These are phyloP conservation scores for Veloboletus limbatus DNA, from an alignment of 1,284 basidiomycete genomes.

Conservation along the genomic window DNA sequence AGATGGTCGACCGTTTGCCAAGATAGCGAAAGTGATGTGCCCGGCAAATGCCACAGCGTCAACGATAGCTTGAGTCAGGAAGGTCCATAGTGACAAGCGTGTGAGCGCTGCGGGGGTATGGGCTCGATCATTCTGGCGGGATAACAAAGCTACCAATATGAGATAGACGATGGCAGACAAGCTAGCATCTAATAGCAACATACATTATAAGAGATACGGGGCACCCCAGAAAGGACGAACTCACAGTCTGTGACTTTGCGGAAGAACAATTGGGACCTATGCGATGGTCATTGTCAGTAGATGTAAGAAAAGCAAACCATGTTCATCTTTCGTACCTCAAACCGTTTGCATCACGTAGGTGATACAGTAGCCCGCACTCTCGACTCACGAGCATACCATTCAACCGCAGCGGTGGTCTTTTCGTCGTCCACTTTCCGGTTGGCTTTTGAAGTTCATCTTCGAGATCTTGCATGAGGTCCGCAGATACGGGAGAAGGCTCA, in stretches of 20 bases:
- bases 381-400: constrained; percentile 70
- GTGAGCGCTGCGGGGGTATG: constrained; percentile 78
- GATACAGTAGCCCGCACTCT: constrained; percentile 74
- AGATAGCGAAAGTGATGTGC: constrained; percentile 81
- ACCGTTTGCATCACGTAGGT: constrained; percentile 63
- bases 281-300: neutral
- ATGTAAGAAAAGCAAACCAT: neutral
- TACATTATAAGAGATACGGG: constrained; percentile 4
- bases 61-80: constrained; percentile 71
- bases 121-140: constrained; percentile 70
- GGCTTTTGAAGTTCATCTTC: constrained; percentile 71
- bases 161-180: constrained; percentile 68
- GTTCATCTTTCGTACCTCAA: constrained; percentile 46
- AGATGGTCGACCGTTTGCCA: constrained; percentile 76
- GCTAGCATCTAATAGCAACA: constrained; percentile 59
- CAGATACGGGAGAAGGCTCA: constrained; percentile 48
- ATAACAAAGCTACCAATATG: constrained; percentile 61
- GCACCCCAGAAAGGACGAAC: constrained; percentile 23
- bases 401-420: constrained; percentile 53
- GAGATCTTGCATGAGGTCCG: constrained; percentile 57
- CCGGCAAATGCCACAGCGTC: constrained; percentile 83
- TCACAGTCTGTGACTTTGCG: constrained; percentile 79
- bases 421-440: constrained; percentile 61
- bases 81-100: constrained; percentile 78
- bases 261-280: constrained; percentile 65